phyloP scores from a whole-genome alignment of 768 basidiomycete genomes.

The Lyophyllum atratum region DNA sequence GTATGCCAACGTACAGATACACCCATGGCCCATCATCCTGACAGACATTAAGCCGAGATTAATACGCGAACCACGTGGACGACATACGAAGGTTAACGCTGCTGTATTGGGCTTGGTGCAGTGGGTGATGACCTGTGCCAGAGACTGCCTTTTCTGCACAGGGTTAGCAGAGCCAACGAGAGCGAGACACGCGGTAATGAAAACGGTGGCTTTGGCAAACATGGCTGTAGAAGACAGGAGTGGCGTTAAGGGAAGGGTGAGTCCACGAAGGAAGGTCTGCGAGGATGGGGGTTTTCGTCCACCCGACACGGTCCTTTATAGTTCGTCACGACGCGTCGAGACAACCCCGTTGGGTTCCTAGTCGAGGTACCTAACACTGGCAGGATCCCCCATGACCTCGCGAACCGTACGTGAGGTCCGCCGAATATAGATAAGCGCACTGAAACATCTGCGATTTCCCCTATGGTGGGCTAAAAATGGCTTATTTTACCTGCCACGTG shows the following conservation, averaged over 20 bases:
- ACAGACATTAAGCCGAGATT: neutral
- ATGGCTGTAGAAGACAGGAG: conserved; percentile 6
- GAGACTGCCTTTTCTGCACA: conserved; percentile 9
- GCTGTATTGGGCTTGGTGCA: conserved; percentile 25
- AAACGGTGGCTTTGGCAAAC: conserved; percentile 11
- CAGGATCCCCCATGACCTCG: conserved; percentile 9
- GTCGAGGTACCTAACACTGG: neutral
- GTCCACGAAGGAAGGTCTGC: conserved; percentile 2
- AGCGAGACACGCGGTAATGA: conserved; percentile 10
- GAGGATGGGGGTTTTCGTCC: neutral
- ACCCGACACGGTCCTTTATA: conserved; percentile 2
- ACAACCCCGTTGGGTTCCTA: neutral
- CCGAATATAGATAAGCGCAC: neutral
- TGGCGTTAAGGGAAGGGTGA: neutral
- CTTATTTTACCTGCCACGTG: neutral
- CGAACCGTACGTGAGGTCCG: neutral
- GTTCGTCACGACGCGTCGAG: neutral
- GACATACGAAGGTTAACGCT: conserved; percentile 27
- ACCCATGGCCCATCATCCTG: conserved; percentile 25
- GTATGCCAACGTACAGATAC: conserved; percentile 16
- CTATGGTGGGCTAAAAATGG: neutral
- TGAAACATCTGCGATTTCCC: neutral
- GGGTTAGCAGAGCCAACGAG: conserved; percentile 16
- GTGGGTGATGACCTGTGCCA: conserved; percentile 23
- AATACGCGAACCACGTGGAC: neutral